Base-by-base conservation (phyloP, 805 yeast genomes). In the Pichia occidentalis region DNA sequence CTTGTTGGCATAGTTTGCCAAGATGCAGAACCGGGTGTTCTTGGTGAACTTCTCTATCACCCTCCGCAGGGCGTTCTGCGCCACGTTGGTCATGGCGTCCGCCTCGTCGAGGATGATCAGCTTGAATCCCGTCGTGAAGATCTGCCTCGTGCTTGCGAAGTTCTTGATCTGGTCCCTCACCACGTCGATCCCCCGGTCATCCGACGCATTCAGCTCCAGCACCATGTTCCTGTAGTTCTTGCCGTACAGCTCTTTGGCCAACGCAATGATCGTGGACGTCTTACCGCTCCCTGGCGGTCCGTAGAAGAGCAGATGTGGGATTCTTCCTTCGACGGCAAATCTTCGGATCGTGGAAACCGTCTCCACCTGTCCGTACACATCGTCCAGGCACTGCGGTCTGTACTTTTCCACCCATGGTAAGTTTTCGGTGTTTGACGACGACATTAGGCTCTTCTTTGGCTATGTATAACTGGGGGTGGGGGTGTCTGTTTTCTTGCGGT, bases 81-180 rank as follows among this genome's bases (percentile, higher is more conserved):
- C 92, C 20, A 78, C 86, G 42, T 80, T 77, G 2, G 92, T 82
- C 94, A 84, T 83, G n/a, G 92, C 85, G 60, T 84, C 96, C 0
- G 96, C 96, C 64, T 90, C 97, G 63, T 90, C 97, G 43, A 90
- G 65, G n/a, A 90, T 85, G 42, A 90, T 81, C 50, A 90, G 65
- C 55, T 90, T 90, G 70, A 87, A 87, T 11, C 92, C 94, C 38
- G 73, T 70, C 43, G 78, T 70, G 61, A 90, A 92, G 37, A 92
- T 90, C 59, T 92, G 98, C 70, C 86, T 78, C 1, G 98, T 92
- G 22, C 90, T 77, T 9, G 98, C 98, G 65, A 92, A 92, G 50
- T 82, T 87, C 68, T 92, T 92, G 66, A 92, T 87, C 61, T 87
- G 96, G 53, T 92, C 92, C 47, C 99, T 74, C n/a, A 92, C 97